Evolutionary conservation across 345 rosid species (phyloP), one percentile per base, ranked within the genome.

Genomic region (Euclidium syriacum): DNA sequence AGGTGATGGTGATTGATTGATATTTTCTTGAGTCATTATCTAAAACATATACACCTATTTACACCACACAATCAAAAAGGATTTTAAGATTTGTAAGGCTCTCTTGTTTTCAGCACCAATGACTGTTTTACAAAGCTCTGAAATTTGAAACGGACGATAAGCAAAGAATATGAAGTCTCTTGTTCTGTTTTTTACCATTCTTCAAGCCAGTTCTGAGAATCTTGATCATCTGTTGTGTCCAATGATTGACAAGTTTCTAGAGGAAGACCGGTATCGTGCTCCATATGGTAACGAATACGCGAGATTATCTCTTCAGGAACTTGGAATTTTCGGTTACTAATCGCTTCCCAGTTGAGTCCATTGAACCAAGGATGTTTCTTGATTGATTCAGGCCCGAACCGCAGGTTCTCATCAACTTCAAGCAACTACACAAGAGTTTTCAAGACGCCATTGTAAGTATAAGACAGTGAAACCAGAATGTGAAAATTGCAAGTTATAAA

Each of bases 141-240:
- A 38, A 36, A 36, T 56, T 57, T 19, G n/a, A 27, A 66, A 18
- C 14, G 57, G 55, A 25, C n/a, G 18, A 44, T 23, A 26, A 5
- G 23, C 11, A 12, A 25, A 3, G 9, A 43, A 33, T 35, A 22
- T 27, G n/a, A 58, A 41, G 4, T 58, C 39, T 18, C 3, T 32
- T 8, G 58, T 85, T 86, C 98, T 96, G 86, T 35, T 82, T 32
- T 8, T 62, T 85, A 88, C 98, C 98, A 88, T 35, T 82, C 89
- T 12, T 82, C 85, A 11, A 88, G 85, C 98, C 98, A 89, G 59
- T 87, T 80, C 3, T 81, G 77, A 73, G 52, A 52, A 62, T 74
- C 69, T 36, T 80, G 76, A 46, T 64, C 92, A 24, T 83, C 89
- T 46, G 80, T 79, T 36, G 33, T 32, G 41, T 79, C 89, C 52